Evolutionary conservation across 768 basidiomycete species (phyloP), one percentile per base, ranked within the genome.

Genomic region (Leccinum sublutescens): DNA sequence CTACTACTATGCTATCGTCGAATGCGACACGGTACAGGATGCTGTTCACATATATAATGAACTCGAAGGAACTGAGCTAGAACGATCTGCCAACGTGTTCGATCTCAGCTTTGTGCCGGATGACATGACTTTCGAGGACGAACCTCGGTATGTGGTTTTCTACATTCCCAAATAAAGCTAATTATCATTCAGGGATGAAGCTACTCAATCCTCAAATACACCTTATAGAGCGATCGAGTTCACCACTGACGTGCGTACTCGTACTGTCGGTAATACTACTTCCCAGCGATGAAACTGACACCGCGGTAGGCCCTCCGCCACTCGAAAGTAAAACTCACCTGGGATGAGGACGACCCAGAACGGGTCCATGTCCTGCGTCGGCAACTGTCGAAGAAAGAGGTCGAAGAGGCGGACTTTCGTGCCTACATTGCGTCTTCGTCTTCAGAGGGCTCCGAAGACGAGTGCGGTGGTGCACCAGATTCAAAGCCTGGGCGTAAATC

Each of bases 261-360:
- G 2, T 14, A 12, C 19, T 19, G 31, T 31, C 25, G 14, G 17
- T n/a, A 9, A 14, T 40, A 7, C 9, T 11, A 17, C 27, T 15
- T 12, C 12, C 29, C 10, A 51, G 19, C 33, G 12, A 29, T 52
- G n/a, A 17, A 47, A 34, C 51, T 50, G 25, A 59, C 14, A 36
- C 38, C 34, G 14, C 8, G 29, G 6, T 63, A 98, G 95, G 96
- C 96, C 10, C 84, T 99, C 5, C 89, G 96, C 5, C 95, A 98
- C 71, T 99, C 97, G 14, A 97, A 94, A 78, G 96, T 98, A 60
- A 97, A 93, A 68, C 82, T 98, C 33, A 97, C 95, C 5, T 99
- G 97, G 97, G 97, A 99, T 64, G 92, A 95, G 56, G 97, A 98
- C 72, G 95, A 98, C 64, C 88, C 91, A 0, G 90, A 95, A 67